Evolutionary conservation across 176 grass and related monocot genomes (phyloP).

Genomic region (Carex parvula): DNA sequence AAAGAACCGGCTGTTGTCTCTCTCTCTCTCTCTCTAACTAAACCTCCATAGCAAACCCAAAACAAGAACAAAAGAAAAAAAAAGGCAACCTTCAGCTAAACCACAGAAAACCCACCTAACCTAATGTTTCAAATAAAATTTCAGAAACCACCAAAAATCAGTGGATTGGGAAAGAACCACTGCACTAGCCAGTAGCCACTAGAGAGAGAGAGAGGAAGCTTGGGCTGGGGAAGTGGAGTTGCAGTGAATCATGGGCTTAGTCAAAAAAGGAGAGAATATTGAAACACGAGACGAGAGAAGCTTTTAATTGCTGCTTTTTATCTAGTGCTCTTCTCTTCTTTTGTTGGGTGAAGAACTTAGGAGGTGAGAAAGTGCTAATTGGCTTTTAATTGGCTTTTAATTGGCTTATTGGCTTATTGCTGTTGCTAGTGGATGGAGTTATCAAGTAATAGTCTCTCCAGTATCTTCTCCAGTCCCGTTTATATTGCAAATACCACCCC

Average conservation of each 20-base stretch:
- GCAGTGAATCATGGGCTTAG: constrained; percentile 20
- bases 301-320: constrained; percentile 26
- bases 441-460: not conserved
- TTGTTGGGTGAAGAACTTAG: not conserved
- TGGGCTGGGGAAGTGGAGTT: constrained; percentile 16
- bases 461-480: constrained; percentile 1
- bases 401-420: not conserved
- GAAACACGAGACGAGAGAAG: not conserved
- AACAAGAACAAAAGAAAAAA: not conserved
- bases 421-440: constrained; percentile 5
- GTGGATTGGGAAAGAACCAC: constrained; percentile 21
- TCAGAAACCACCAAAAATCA: constrained; percentile 6
- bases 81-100: constrained; percentile 11
- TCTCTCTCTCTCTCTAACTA: constrained; percentile 20
- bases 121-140: not conserved
- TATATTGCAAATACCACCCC: not conserved
- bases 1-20: constrained; percentile 10
- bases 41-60: constrained; percentile 23
- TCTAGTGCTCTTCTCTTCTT: constrained; percentile 15
- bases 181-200: constrained; percentile 22
- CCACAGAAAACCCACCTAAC: constrained; percentile 30
- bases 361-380: constrained; percentile 4
- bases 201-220: not conserved
- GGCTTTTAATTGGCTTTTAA: not conserved
- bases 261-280: constrained; percentile 28